phyloP scores from a whole-genome alignment of 2,329 filamentous ascomycete genomes.

The Teratosphaeria viscida region DNA sequence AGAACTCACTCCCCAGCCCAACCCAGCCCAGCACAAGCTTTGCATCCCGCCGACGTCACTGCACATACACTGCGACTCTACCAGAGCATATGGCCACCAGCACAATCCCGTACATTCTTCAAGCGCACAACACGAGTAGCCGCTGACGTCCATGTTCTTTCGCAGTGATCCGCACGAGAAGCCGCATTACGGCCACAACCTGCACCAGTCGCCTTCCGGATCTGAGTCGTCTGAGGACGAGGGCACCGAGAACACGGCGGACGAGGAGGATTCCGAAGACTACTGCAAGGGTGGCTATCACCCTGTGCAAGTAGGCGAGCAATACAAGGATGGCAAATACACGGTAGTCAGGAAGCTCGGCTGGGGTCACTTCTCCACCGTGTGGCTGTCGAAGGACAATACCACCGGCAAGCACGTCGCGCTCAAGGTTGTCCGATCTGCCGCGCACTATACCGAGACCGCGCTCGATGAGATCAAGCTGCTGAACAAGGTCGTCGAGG shows the following conservation, averaged over 20 bases:
- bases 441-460: constrained; percentile 97
- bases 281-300: constrained; percentile 99
- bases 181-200: constrained; percentile 41
- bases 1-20: background rate
- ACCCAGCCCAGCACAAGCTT: background rate
- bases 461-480: constrained; percentile 98
- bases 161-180: constrained; percentile 16
- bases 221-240: constrained; percentile 61
- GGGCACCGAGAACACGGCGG: constrained; percentile 74
- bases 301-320: constrained; percentile 85
- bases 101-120: background rate
- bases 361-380: constrained; percentile 98
- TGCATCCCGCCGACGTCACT: background rate
- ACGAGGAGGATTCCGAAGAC: constrained; percentile 97
- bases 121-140: background rate
- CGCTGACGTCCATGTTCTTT: background rate
- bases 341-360: constrained; percentile 92
- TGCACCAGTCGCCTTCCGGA: constrained; percentile 49
- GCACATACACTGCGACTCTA: constrained; percentile 7
- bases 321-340: constrained; percentile 96
- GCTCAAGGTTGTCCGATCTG: constrained; percentile 93
- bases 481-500: constrained; percentile 90
- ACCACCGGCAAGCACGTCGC: constrained; percentile 86
- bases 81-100: constrained; percentile 4
- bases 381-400: constrained; percentile 78